phyloP scores from a whole-genome alignment of 129 eudicot genomes.

The Artemisia annua region DNA sequence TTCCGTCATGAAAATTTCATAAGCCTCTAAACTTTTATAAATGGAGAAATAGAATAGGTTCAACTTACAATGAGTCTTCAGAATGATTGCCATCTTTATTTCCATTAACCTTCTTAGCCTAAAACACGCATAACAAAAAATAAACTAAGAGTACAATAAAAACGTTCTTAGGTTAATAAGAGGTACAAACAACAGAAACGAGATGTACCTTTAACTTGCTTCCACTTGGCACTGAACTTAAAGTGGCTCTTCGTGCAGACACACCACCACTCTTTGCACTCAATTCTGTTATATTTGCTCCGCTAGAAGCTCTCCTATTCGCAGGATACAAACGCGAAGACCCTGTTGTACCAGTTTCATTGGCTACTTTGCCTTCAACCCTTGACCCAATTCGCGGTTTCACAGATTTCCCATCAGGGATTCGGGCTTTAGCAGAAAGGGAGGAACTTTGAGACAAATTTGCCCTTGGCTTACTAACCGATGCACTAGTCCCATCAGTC shows the following conservation, averaged over 20 bases:
- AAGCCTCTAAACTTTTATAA: not conserved
- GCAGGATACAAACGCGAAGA: slow-evolving; percentile 30
- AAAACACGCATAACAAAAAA: slow-evolving; percentile 23
- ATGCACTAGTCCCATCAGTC: slow-evolving; percentile 27
- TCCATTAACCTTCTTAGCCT: slow-evolving; percentile 59
- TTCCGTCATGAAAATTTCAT: no score
- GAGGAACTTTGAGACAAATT: slow-evolving; percentile 57
- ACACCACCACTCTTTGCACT: slow-evolving; percentile 27
- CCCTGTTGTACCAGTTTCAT: slow-evolving; percentile 25
- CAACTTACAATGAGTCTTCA: slow-evolving; percentile 57
- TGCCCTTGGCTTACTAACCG: slow-evolving; percentile 40
- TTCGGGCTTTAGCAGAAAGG: slow-evolving; percentile 50
- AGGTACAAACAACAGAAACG: not conserved
- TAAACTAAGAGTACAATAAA: slow-evolving; percentile 13
- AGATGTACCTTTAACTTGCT: slow-evolving; percentile 43
- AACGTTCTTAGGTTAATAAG: not conserved
- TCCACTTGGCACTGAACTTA: slow-evolving; percentile 36
- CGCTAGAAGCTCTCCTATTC: slow-evolving; percentile 36
- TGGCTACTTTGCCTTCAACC: slow-evolving; percentile 29
- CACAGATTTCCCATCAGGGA: slow-evolving; percentile 37
- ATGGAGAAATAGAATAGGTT: not conserved
- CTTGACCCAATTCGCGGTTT: slow-evolving; percentile 42
- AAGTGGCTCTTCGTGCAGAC: slow-evolving; percentile 39
- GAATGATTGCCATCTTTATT: slow-evolving; percentile 31
- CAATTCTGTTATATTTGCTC: slow-evolving; percentile 28